Percentiles rank a stretch among this genome's conserved stretches.
These are phyloP conservation scores for Heliosperma pusillum DNA, from an alignment of 148 eudicot species.

Conservation along the genomic window DNA sequence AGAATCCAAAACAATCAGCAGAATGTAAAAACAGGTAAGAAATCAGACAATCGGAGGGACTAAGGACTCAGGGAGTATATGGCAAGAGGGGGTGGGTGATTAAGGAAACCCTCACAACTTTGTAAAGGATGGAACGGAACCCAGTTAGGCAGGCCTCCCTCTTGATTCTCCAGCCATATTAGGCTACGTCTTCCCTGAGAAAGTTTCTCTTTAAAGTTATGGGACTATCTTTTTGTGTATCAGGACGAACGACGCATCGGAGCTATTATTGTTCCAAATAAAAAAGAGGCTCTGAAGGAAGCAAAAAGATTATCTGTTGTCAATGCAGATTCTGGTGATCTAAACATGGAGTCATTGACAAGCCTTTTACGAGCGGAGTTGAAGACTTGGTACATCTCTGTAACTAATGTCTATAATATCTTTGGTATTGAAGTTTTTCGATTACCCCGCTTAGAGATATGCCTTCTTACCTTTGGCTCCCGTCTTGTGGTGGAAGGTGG, in stretches of 20 bases:
- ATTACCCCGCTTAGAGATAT: neutral
- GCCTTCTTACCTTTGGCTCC: neutral
- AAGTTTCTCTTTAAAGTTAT: neutral
- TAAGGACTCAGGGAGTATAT: neutral
- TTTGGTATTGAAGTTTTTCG: neutral
- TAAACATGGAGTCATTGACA: conserved; percentile 46
- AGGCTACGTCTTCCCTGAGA: neutral
- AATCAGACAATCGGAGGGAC: neutral
- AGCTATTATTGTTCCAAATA: conserved; percentile 86
- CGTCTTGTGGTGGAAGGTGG: neutral
- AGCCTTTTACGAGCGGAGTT: conserved; percentile 55
- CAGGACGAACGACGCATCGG: conserved; percentile 67
- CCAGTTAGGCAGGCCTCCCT: too few relatives aligned
- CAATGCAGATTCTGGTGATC: conserved; percentile 43
- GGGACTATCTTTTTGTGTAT: neutral
- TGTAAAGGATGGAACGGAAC: neutral
- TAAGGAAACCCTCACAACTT: neutral
- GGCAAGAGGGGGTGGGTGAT: neutral
- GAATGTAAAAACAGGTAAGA: neutral
- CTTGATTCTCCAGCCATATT: too few relatives aligned
- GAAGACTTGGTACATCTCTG: conserved; percentile 50
- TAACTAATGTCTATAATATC: neutral
- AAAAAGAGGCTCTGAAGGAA: conserved; percentile 54
- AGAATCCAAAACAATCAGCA: neutral
- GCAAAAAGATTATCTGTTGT: conserved; percentile 48